Percentiles rank a stretch among this genome's conserved stretches.
Conservation (phyloP, 345 rosid species). For the Eucalyptus cladocalyx region DNA sequence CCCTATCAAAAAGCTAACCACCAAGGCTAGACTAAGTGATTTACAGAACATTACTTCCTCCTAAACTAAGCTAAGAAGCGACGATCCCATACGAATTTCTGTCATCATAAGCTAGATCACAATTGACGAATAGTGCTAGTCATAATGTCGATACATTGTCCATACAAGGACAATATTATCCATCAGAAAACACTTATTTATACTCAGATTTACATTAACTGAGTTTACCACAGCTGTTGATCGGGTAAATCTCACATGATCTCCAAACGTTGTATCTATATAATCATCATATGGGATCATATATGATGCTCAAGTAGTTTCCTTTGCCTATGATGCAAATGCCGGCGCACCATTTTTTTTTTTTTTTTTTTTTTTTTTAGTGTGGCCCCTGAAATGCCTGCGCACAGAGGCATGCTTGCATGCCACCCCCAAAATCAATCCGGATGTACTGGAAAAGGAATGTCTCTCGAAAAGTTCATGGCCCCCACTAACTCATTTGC, state of each 20-base stretch:
- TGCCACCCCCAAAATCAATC: neutral
- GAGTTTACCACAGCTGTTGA: neutral
- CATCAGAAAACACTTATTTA: neutral
- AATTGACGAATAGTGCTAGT: neutral
- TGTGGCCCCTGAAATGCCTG: neutral
- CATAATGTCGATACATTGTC: neutral
- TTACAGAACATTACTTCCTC: neutral
- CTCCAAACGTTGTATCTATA: neutral
- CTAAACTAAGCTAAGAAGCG: neutral
- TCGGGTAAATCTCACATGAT: neutral
- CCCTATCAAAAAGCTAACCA: neutral
- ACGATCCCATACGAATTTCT: neutral
- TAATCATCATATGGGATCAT: neutral
- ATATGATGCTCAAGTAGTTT: neutral
- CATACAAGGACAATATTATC: neutral
- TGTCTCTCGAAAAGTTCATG: slow-evolving; percentile 1
- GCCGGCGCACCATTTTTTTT: neutral
- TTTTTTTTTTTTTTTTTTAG: neutral
- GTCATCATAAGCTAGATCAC: neutral
- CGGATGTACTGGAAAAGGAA: neutral
- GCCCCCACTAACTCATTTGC: neutral
- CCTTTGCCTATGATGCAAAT: neutral
- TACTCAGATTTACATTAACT: neutral
- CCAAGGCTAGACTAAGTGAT: slow-evolving; percentile 4
- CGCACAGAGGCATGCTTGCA: neutral